Conservation (phyloP, 257 asterid genomes). For the Ilex asprella region DNA sequence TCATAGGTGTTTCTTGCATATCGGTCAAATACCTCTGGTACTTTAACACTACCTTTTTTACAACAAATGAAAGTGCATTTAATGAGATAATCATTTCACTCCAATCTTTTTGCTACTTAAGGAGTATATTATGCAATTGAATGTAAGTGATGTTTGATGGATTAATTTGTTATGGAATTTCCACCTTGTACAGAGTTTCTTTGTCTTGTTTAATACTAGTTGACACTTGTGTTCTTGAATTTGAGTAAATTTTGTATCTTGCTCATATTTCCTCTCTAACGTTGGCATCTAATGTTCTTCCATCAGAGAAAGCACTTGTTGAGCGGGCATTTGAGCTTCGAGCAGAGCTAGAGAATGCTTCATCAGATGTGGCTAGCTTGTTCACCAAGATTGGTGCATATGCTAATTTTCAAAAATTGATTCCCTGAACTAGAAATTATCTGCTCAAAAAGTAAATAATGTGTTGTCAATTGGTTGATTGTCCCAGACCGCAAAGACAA, state of each 20-base stretch:
- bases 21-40: no score
- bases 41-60: no score
- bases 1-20: no score
- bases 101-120: no score
- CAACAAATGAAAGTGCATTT: no score
- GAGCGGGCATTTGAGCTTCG: conserved; percentile 90
- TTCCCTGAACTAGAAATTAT: neutral
- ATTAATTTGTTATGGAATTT: no score
- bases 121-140: no score
- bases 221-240: no score
- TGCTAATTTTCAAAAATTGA: conserved; percentile 15
- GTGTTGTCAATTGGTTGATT: conserved; percentile 12
- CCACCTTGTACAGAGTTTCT: neutral
- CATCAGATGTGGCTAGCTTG: conserved; percentile 79
- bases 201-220: neutral
- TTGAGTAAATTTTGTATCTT: neutral
- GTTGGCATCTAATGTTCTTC: conserved; percentile 11
- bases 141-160: no score
- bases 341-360: conserved; percentile 80
- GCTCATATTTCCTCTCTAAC: conserved; percentile 1
- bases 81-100: no score
- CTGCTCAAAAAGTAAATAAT: neutral
- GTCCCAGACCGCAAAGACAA: conserved; percentile 86
- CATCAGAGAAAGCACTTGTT: conserved; percentile 82
- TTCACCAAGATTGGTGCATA: conserved; percentile 87